Evolutionary conservation across 371 early-diverging fungal genomes (phyloP).

Genomic region (Dichotomocladium elegans): DNA sequence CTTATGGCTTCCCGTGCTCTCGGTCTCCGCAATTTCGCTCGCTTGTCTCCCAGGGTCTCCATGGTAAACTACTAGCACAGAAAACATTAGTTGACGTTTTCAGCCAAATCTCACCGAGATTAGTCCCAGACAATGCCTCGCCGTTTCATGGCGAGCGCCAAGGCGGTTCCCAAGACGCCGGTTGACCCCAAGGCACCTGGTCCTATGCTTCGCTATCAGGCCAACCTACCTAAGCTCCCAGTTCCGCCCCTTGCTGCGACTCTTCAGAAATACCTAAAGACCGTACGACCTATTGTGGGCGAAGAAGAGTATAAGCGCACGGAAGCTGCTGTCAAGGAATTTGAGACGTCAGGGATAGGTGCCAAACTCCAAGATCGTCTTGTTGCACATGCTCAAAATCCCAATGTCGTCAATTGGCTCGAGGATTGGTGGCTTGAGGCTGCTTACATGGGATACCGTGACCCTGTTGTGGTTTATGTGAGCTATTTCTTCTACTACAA

Average conservation of each 20-base stretch:
- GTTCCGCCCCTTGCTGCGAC: constrained; percentile 87
- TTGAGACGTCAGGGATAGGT: constrained; percentile 76
- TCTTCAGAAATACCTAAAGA: constrained; percentile 69
- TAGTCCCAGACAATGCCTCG: constrained; percentile 3
- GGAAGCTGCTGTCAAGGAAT: constrained; percentile 70
- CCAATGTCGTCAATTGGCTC: constrained; percentile 80
- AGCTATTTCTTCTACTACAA: constrained; percentile 82
- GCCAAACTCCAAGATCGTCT: constrained; percentile 83
- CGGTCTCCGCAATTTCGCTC: constrained; percentile 7
- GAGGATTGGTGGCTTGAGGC: constrained; percentile 95
- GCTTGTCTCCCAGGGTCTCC: not conserved
- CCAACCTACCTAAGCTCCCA: constrained; percentile 78
- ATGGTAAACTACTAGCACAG: not conserved
- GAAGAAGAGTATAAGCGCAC: constrained; percentile 73
- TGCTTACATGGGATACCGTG: constrained; percentile 93
- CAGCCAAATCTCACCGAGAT: not conserved
- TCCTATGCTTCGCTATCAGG: constrained; percentile 67
- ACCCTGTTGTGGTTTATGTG: constrained; percentile 88
- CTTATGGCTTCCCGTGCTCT: constrained; percentile 7
- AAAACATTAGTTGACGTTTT: not conserved
- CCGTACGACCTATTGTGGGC: constrained; percentile 73
- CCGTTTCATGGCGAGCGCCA: constrained; percentile 16
- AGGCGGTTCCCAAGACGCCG: constrained; percentile 38
- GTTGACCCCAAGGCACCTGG: constrained; percentile 45
- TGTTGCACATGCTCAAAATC: constrained; percentile 61